Percentiles rank a stretch among this genome's conserved stretches.
These are phyloP conservation scores for Alternaria gansuensis DNA, from an alignment of 2,329 filamentous ascomycete species.

Conservation along the genomic window DNA sequence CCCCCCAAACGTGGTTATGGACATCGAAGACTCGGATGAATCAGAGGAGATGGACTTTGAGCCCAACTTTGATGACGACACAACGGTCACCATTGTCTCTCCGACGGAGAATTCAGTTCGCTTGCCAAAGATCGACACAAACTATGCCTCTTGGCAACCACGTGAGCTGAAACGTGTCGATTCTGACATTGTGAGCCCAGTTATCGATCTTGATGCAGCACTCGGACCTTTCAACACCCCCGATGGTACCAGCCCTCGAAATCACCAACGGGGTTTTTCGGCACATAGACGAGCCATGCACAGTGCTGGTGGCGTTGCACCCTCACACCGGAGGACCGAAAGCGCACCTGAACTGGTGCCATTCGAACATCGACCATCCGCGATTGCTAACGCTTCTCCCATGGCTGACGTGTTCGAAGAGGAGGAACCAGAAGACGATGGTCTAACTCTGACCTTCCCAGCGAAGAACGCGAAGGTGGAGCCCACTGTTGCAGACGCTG, in stretches of 20 bases:
- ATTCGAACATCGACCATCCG: constrained; percentile 66
- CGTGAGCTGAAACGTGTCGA: constrained; percentile 50
- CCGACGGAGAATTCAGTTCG: constrained; percentile 37
- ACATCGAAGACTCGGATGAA: constrained; percentile 46
- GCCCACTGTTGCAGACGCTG: constrained; percentile 42
- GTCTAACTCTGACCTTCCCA: constrained; percentile 43
- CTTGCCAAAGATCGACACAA: constrained; percentile 44
- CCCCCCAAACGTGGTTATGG: constrained; percentile 38
- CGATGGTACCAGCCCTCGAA: constrained; percentile 70
- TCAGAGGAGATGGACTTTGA: constrained; percentile 51
- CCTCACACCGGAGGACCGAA: constrained; percentile 80
- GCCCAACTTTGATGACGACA: constrained; percentile 55
- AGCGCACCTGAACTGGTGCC: constrained; percentile 81
- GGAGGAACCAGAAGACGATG: constrained; percentile 70
- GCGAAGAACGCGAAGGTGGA: constrained; percentile 21
- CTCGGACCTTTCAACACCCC: constrained; percentile 91
- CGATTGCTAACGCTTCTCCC: constrained; percentile 69
- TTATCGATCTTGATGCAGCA: constrained; percentile 94
- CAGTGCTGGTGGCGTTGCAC: constrained; percentile 77
- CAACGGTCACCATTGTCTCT: constrained; percentile 54
- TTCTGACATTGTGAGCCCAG: constrained; percentile 73
- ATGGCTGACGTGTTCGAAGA: constrained; percentile 92
- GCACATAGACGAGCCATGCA: constrained; percentile 73
- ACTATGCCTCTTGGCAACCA: constrained; percentile 52
- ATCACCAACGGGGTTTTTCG: constrained; percentile 51